phyloP scores from a whole-genome alignment of 495 filamentous ascomycete species.

The Hypoxylon crocopeplum region DNA sequence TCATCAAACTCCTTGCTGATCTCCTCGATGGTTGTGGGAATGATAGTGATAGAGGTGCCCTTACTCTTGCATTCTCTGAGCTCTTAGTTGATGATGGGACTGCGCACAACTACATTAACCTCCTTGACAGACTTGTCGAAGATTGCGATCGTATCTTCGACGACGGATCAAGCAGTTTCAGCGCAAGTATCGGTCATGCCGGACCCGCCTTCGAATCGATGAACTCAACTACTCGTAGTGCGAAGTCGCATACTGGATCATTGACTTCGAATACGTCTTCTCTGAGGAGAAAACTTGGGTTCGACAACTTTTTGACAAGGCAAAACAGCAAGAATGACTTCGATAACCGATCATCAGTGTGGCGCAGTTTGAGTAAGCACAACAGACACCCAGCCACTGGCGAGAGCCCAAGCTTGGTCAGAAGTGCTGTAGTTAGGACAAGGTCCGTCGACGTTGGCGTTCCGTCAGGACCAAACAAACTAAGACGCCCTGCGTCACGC shows the following conservation, averaged over 20 bases:
- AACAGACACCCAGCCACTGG: conserved; percentile 61
- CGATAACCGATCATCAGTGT: conserved; percentile 76
- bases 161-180: conserved; percentile 59
- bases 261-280: conserved; percentile 77
- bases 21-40: conserved; percentile 93
- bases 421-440: conserved; percentile 71
- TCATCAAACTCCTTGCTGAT: conserved; percentile 86
- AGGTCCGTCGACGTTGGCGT: conserved; percentile 80
- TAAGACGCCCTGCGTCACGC: conserved; percentile 69
- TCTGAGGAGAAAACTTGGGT: conserved; percentile 80
- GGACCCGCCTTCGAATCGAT: conserved; percentile 54
- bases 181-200: conserved; percentile 42
- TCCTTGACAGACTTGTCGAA: conserved; percentile 90
- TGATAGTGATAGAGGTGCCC: conserved; percentile 87
- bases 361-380: conserved; percentile 89
- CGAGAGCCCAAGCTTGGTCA: conserved; percentile 65
- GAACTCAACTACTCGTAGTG: conserved; percentile 49
- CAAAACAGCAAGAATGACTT: conserved; percentile 76
- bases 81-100: conserved; percentile 78
- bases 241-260: conserved; percentile 57
- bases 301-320: conserved; percentile 69
- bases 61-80: conserved; percentile 91
- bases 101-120: conserved; percentile 83
- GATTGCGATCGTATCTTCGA: conserved; percentile 90
- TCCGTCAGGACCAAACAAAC: conserved; percentile 52